Evolutionary conservation across 2,329 filamentous ascomycete genomes (phyloP).

Genomic region (Myriosclerotinia curreyana): DNA sequence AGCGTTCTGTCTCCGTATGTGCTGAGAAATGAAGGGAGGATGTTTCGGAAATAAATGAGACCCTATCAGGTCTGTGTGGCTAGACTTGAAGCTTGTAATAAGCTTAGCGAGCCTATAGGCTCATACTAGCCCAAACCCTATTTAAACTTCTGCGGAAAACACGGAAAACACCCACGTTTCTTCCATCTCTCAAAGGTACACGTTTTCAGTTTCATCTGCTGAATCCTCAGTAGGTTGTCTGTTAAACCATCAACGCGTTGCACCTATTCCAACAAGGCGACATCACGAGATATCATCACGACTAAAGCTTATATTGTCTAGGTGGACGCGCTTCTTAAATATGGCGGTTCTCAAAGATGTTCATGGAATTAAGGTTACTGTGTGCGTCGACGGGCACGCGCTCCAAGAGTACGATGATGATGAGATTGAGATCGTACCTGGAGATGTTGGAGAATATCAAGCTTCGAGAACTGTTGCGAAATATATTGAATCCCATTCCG

Average conservation of each 20-base stretch:
- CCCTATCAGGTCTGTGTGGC: too few relatives aligned
- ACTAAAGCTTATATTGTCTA: background rate
- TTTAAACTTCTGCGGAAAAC: too few relatives aligned
- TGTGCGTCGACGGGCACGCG: background rate
- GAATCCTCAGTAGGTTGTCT: background rate
- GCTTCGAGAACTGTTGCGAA: slow-evolving; percentile 9
- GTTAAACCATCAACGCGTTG: too few relatives aligned
- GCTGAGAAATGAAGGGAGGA: too few relatives aligned
- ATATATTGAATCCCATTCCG: slow-evolving; percentile 13
- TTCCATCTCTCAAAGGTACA: too few relatives aligned
- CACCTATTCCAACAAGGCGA: background rate
- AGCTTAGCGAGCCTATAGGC: too few relatives aligned
- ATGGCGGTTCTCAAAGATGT: slow-evolving; percentile 5
- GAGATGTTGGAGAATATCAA: background rate
- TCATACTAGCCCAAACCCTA: too few relatives aligned
- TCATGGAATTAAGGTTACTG: slow-evolving; percentile 14
- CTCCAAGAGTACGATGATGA: slow-evolving; percentile 19
- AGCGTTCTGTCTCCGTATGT: too few relatives aligned
- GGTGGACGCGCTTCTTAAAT: background rate
- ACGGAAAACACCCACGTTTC: too few relatives aligned
- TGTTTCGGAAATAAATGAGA: too few relatives aligned
- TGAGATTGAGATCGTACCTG: background rate
- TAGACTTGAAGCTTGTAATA: too few relatives aligned
- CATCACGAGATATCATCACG: background rate
- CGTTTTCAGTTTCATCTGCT: too few relatives aligned